Conservation (phyloP, 257 asterid genomes). For the Solanum medicagineum region DNA sequence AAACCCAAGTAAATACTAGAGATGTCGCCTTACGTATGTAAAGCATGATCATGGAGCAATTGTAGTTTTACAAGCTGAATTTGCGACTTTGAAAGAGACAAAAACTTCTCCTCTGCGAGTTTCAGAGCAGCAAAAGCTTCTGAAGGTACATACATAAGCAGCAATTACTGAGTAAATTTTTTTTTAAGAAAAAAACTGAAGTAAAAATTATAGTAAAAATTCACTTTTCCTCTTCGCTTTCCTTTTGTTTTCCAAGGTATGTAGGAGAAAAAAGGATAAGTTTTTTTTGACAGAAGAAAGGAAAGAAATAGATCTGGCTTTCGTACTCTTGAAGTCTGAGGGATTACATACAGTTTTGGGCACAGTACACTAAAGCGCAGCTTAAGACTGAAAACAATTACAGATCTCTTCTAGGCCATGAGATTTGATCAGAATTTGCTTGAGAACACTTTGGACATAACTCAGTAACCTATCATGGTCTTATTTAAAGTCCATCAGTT, state of each 20-base stretch:
- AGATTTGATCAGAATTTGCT: neutral
- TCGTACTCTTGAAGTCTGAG: neutral
- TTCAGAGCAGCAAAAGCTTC: constrained; percentile 83
- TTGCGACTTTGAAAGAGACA: constrained; percentile 67
- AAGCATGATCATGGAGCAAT: constrained; percentile 78
- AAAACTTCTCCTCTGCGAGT: constrained; percentile 71
- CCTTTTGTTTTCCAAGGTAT: neutral
- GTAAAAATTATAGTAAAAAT: no score
- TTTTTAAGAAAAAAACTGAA: neutral
- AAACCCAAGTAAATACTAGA: neutral
- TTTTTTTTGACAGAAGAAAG: neutral
- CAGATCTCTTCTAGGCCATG: neutral
- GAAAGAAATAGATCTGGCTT: neutral
- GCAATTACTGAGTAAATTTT: neutral
- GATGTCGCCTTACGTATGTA: constrained; percentile 42
- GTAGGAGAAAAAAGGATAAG: neutral
- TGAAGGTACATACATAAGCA: constrained; percentile 16
- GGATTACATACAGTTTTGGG: neutral
- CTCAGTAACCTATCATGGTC: neutral
- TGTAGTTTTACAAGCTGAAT: constrained; percentile 66
- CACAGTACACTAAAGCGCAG: neutral
- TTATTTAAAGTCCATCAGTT: neutral
- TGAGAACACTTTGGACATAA: neutral
- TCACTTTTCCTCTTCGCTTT: neutral
- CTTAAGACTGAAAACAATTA: neutral